These are phyloP conservation scores for Dothiorella sarmentorum DNA, from an alignment of 2,329 filamentous ascomycete genomes.

Conservation along the genomic window DNA sequence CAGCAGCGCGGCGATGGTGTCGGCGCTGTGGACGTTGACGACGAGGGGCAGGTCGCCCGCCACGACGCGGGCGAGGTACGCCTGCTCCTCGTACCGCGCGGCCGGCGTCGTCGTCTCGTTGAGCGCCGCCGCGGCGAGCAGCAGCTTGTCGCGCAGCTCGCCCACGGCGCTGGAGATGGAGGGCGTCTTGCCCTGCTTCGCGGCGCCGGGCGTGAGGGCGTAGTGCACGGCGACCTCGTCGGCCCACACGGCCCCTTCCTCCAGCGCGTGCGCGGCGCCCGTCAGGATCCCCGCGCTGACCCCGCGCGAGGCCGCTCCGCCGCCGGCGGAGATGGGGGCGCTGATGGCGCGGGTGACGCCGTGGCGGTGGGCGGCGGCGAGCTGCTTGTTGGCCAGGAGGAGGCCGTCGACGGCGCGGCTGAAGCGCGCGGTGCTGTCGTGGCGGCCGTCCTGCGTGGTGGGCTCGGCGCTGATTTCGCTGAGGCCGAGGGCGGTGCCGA, in stretches of 20 bases:
- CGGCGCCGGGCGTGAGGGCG: constrained; percentile 49
- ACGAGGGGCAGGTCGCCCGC: constrained; percentile 54
- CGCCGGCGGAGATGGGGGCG: constrained; percentile 31
- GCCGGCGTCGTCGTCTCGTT: constrained; percentile 38
- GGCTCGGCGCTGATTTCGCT: constrained; percentile 60
- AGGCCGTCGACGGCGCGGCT: constrained; percentile 53
- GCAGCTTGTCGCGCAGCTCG: constrained; percentile 49
- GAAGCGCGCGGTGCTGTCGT: constrained; percentile 52
- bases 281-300: constrained; percentile 37
- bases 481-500: constrained; percentile 59
- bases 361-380: constrained; percentile 35
- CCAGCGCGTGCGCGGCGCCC: constrained; percentile 32
- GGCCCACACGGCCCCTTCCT: constrained; percentile 39
- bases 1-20: constrained; percentile 59
- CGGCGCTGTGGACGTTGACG: constrained; percentile 60
- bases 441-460: constrained; percentile 42
- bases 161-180: constrained; percentile 56
- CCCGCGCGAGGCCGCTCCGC: constrained; percentile 37
- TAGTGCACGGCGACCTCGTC: constrained; percentile 42
- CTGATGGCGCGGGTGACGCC: constrained; percentile 40
- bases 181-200: constrained; percentile 45
- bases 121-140: constrained; percentile 50
- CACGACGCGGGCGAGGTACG: constrained; percentile 55
- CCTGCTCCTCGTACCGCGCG: constrained; percentile 40
- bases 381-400: constrained; percentile 38